These are phyloP conservation scores for Scutellaria barbata DNA, from an alignment of 257 asterid species.

Conservation along the genomic window DNA sequence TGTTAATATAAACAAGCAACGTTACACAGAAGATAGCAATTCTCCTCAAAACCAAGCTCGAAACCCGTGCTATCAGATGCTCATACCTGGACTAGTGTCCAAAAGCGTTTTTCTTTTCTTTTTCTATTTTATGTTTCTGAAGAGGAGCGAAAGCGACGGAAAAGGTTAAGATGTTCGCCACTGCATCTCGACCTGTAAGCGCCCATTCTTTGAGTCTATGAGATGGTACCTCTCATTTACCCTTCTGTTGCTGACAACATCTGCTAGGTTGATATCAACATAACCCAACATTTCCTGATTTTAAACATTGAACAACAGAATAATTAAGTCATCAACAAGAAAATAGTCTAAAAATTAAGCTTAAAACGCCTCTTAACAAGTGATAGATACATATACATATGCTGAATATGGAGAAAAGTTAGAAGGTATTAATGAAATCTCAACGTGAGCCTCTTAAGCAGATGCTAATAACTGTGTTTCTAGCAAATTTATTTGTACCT, in stretches of 20 bases:
- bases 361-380: neutral
- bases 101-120: neutral
- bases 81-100: constrained; percentile 23
- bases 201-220: constrained; percentile 64
- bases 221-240: constrained; percentile 65
- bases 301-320: constrained; percentile 4
- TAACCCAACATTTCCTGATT: constrained; percentile 65
- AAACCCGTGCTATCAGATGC: constrained; percentile 19
- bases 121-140: constrained; percentile 2
- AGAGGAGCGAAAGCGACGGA: neutral
- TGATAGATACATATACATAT: neutral
- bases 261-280: constrained; percentile 55
- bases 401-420: neutral
- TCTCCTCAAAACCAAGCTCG: constrained; percentile 21
- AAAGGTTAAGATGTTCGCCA: constrained; percentile 58
- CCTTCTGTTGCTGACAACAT: constrained; percentile 60
- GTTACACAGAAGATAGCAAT: constrained; percentile 16
- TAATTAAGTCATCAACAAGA: constrained; percentile 8
- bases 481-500: constrained; percentile 4
- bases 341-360: neutral
- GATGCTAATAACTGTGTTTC: constrained; percentile 6
- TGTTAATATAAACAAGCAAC: constrained; percentile 34
- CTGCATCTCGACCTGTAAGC: constrained; percentile 63
- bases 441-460: neutral
- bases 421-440: neutral